phyloP scores from a whole-genome alignment of 1,284 basidiomycete species.

The Malassezia nana region DNA sequence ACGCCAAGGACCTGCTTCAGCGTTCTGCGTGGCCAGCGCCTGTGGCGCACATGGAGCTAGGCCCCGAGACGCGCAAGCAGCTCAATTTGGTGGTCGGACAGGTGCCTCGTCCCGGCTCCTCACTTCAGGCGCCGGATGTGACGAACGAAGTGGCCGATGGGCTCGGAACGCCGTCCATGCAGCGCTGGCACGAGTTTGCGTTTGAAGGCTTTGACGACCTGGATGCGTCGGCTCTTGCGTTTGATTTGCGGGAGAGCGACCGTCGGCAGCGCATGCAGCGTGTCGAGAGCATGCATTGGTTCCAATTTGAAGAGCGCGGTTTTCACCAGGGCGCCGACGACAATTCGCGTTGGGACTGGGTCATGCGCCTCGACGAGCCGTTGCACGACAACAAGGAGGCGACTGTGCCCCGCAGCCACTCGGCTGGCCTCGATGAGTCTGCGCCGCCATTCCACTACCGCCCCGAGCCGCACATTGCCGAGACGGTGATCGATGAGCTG shows the following conservation, averaged over 20 bases:
- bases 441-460: conserved; percentile 39
- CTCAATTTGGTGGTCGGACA: conserved; percentile 22
- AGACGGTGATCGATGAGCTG: conserved; percentile 37
- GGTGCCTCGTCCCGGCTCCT: neutral
- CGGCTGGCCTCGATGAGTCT: conserved; percentile 17
- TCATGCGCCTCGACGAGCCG: conserved; percentile 38
- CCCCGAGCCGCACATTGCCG: conserved; percentile 25
- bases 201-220: conserved; percentile 36
- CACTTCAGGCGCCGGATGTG: conserved; percentile 2
- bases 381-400: neutral
- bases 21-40: conserved; percentile 10
- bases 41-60: conserved; percentile 29
- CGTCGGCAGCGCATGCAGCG: conserved; percentile 23
- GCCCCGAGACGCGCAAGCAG: conserved; percentile 39
- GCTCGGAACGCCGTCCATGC: conserved; percentile 27
- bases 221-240: conserved; percentile 37
- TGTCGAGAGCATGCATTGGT: conserved; percentile 35
- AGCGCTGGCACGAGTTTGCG: conserved; percentile 40
- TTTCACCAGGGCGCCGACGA: conserved; percentile 24
- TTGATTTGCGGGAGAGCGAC: conserved; percentile 40
- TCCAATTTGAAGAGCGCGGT: conserved; percentile 32
- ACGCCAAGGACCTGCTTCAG: conserved; percentile 39
- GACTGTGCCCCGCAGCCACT: conserved; percentile 10
- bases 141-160: conserved; percentile 21
- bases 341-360: conserved; percentile 21